phyloP scores from a whole-genome alignment of 805 yeast species.

The Metschnikowia proteae region DNA sequence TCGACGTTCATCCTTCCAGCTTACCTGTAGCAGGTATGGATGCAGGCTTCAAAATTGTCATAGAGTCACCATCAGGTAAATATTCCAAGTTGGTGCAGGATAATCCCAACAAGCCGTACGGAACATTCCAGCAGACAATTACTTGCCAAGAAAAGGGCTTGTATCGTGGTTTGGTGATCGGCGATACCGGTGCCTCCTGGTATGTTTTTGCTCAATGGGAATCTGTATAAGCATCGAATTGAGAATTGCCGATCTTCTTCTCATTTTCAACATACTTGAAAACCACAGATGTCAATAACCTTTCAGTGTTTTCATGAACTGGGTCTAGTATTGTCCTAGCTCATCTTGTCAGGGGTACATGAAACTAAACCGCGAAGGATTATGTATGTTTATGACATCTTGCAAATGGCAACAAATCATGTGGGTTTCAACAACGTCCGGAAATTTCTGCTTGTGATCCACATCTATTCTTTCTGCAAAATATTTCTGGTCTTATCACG shows the following conservation, averaged over 20 bases:
- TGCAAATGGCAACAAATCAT: too few relatives aligned
- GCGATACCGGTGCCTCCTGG: constrained; percentile 76
- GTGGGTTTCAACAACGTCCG: too few relatives aligned
- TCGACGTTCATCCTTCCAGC: constrained; percentile 57
- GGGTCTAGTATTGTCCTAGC: too few relatives aligned
- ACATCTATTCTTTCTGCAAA: too few relatives aligned
- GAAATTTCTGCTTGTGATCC: too few relatives aligned
- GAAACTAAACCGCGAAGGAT: too few relatives aligned
- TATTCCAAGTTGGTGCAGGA: constrained; percentile 54
- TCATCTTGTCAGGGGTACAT: too few relatives aligned
- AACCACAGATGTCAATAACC: too few relatives aligned
- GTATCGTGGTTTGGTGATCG: constrained; percentile 80
- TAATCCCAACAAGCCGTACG: constrained; percentile 46
- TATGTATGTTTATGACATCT: too few relatives aligned
- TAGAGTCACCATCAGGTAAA: constrained; percentile 84
- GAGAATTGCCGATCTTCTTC: background rate
- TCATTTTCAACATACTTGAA: background rate
- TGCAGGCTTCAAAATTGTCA: constrained; percentile 51
- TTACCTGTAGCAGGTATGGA: constrained; percentile 33
- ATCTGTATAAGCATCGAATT: constrained; percentile 17
- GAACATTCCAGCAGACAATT: constrained; percentile 58
- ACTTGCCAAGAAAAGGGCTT: constrained; percentile 68
- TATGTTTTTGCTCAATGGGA: constrained; percentile 91
- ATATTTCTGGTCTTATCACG: too few relatives aligned
- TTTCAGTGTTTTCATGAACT: too few relatives aligned